Base-by-base conservation (phyloP, 2,329 filamentous ascomycete species). In the Aspergillus alliaceus region DNA sequence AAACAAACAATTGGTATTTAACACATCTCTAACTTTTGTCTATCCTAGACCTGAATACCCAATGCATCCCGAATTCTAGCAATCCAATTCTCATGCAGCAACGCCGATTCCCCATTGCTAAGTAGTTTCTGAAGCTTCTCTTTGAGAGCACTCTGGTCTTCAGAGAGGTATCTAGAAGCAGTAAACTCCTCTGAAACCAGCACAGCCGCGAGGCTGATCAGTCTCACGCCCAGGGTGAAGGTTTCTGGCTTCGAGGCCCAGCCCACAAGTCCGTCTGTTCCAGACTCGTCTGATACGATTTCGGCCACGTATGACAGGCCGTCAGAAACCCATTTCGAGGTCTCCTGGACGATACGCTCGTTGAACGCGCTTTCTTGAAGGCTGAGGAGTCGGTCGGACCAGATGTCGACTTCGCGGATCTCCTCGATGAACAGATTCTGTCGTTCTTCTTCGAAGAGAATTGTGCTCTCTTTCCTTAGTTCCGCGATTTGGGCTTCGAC, bases 361-460 rank as follows among this genome's bases (percentile, higher is more conserved):
- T 68, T 56, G 2, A 73, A 66, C 3, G 69, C 59, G 8, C 48
- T 22, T n/a, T 58, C 42, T 3, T 63, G 58, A 4, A 80, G 56
- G 0, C 63, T 58, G 6, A 64, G 59, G 29, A 90, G 75, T 2
- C 84, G 77, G 15, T 71, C 72, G 0, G 81, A 75, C 91, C 92
- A 97, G n/a, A 86, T 72, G 18, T 81, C 76, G 3, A 86, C 80
- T 72, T 97, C 93, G 48, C 86, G 81, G 6, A 91, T 84, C 64
- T 92, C 87, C 71, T 98, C 93, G 50, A 93, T 79, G 72, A 91
- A 98, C n/a, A 97, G 81, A 70, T 99, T 99, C 71, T 96, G 92
- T 71, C 96, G 93, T 75, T 99, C 95, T 55, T 91, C 83, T 0
- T 84, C 88, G 70, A 99, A 99, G 0, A 99, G 83, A 60, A 72